phyloP scores from a whole-genome alignment of 108 stramenopile species.

The Aurantiochytrium sp. region DNA sequence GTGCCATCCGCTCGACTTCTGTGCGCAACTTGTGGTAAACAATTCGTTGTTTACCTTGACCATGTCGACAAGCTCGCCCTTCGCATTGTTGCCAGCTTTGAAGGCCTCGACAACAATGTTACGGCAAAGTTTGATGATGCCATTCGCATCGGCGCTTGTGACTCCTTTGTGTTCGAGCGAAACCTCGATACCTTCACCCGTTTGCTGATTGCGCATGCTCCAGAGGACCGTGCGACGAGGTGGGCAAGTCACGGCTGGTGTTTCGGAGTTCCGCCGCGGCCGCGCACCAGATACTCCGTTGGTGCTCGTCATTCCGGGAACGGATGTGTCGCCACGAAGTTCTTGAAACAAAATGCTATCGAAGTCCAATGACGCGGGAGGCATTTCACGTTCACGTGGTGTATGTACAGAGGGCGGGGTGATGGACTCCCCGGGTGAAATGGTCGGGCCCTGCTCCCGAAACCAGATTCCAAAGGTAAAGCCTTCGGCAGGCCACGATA shows the following conservation, averaged over 20 bases:
- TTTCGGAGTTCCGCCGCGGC: too few species aligned
- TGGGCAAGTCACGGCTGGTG: background rate
- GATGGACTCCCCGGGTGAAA: background rate
- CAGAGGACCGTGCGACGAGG: background rate
- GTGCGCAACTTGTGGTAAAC: background rate
- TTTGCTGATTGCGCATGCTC: background rate
- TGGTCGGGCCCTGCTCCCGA: background rate
- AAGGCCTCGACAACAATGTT: background rate
- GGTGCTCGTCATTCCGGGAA: background rate
- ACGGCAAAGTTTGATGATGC: background rate
- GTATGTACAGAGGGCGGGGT: background rate
- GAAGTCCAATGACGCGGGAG: background rate
- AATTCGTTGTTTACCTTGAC: background rate
- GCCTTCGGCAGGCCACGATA: background rate
- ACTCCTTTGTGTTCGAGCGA: background rate
- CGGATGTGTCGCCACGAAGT: background rate
- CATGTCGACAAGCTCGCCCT: background rate
- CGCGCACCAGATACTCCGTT: too few species aligned
- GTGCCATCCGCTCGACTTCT: background rate
- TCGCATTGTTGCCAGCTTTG: background rate
- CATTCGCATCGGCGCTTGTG: background rate
- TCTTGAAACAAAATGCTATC: background rate
- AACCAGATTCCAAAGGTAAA: slow-evolving; percentile 7
- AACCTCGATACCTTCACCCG: background rate
- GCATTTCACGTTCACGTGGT: too few species aligned